Conservation (phyloP, 148 eudicot species). For the Mesembryanthemum crystallinum region DNA sequence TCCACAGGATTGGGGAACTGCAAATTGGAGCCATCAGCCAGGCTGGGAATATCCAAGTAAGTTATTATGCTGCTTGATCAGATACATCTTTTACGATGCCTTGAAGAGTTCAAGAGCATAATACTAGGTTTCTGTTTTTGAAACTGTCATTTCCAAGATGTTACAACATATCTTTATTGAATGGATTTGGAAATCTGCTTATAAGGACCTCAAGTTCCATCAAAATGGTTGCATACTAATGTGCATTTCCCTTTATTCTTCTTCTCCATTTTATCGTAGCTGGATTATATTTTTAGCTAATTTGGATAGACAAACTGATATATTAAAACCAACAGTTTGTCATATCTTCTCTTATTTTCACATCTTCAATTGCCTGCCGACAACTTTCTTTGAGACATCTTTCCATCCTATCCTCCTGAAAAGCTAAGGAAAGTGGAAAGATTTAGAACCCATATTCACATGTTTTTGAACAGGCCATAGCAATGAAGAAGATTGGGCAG, state of each 20-base stretch:
- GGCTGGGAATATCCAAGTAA: conserved; percentile 70
- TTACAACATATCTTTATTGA: not conserved
- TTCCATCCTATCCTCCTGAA: not conserved
- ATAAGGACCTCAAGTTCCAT: not conserved
- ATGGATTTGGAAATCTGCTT: not conserved
- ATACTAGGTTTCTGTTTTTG: not conserved
- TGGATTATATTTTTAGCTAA: not conserved
- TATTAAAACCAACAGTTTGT: not conserved
- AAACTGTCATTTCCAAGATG: not conserved
- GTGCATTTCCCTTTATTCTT: not conserved
- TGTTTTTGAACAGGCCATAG: conserved; percentile 42
- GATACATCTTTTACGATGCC: not conserved
- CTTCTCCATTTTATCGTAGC: not conserved
- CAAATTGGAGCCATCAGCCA: conserved; percentile 58
- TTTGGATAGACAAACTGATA: not conserved
- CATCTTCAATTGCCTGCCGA: not conserved
- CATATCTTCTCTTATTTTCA: not conserved
- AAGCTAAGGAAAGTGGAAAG: not conserved
- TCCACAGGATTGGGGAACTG: conserved; percentile 71
- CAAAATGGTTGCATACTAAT: not conserved
- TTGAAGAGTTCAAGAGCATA: not conserved
- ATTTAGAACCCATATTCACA: not conserved
- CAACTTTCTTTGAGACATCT: not conserved
- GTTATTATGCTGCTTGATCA: conserved; percentile 19
- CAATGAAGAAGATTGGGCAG: conserved; percentile 96